Evolutionary conservation across 1,284 basidiomycete species (phyloP).

Genomic region (Pterula multifida): DNA sequence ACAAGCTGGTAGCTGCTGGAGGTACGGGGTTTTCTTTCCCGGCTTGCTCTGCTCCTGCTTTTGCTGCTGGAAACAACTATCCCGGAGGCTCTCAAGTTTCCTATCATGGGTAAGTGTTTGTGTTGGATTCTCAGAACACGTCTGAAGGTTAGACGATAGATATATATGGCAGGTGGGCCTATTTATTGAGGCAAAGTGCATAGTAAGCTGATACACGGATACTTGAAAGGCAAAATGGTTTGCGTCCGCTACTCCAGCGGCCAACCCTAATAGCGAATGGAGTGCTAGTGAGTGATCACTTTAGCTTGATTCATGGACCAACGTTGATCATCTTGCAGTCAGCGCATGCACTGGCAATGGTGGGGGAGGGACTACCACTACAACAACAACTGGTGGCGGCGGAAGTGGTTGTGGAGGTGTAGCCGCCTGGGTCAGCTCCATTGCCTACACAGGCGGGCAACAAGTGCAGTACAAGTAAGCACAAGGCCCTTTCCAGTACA

Average conservation of each 20-base stretch:
- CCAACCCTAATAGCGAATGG: background rate
- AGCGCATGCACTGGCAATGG: background rate
- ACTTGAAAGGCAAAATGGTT: background rate
- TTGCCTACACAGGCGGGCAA: constrained; percentile 33
- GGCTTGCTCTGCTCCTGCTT: background rate
- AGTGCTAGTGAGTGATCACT: background rate
- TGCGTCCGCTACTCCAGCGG: background rate
- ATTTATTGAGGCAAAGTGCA: background rate
- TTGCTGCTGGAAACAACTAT: constrained; percentile 24
- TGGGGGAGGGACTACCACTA: background rate
- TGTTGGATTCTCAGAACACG: too few species aligned
- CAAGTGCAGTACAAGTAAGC: constrained; percentile 28
- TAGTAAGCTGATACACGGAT: constrained; percentile 4
- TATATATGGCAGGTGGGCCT: background rate
- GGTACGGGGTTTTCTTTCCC: constrained; percentile 6
- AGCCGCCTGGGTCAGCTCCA: constrained; percentile 1
- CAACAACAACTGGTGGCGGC: background rate
- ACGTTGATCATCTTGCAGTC: background rate
- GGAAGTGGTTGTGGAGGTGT: background rate
- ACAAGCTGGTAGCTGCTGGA: constrained; percentile 26
- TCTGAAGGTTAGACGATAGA: background rate
- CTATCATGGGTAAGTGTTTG: constrained; percentile 20
- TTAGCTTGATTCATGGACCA: background rate
- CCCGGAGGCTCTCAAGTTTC: constrained; percentile 29
- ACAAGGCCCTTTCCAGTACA: background rate